Conservation (phyloP, 805 yeast species). For the Kodamaea hsintzibuensis region DNA sequence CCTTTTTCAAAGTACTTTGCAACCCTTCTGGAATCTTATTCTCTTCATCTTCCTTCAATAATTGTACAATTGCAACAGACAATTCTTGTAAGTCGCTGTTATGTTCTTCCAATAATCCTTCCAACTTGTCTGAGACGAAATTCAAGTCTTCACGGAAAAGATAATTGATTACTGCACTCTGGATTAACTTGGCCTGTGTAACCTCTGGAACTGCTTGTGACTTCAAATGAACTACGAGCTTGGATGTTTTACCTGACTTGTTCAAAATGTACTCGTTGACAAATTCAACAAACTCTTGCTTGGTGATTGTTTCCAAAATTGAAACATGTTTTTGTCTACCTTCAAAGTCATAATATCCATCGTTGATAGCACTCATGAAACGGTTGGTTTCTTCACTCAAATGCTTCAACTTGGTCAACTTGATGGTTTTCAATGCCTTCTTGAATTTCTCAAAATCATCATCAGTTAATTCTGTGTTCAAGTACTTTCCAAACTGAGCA, state of each 20-base stretch:
- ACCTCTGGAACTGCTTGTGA: conserved; percentile 43
- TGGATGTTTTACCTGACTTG: conserved; percentile 17
- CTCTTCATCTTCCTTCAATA: conserved; percentile 18
- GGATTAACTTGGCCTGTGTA: conserved; percentile 19
- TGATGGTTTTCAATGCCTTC: conserved; percentile 63
- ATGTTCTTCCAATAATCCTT: conserved; percentile 15
- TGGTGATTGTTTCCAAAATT: conserved; percentile 51
- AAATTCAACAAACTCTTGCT: conserved; percentile 57
- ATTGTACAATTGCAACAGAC: conserved; percentile 22
- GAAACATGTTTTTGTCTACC: conserved; percentile 58
- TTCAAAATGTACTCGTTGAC: conserved; percentile 45
- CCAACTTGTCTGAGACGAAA: conserved; percentile 28
- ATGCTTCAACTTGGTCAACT: conserved; percentile 73
- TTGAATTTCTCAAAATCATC: conserved; percentile 71
- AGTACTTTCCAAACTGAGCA: conserved; percentile 41
- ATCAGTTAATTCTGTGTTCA: conserved; percentile 50
- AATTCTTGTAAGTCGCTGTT: conserved; percentile 10
- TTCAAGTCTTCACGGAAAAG: conserved; percentile 22
- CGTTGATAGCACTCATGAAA: conserved; percentile 65
- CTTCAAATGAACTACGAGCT: conserved; percentile 44
- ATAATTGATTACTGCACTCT: conserved; percentile 29
- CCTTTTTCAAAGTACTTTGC: conserved; percentile 13
- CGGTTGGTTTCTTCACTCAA: conserved; percentile 71
- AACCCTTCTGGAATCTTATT: conserved; percentile 7
- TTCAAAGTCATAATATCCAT: conserved; percentile 78